Conservation (phyloP, 2,329 filamentous ascomycete genomes). For the Fusarium sambucinum region DNA sequence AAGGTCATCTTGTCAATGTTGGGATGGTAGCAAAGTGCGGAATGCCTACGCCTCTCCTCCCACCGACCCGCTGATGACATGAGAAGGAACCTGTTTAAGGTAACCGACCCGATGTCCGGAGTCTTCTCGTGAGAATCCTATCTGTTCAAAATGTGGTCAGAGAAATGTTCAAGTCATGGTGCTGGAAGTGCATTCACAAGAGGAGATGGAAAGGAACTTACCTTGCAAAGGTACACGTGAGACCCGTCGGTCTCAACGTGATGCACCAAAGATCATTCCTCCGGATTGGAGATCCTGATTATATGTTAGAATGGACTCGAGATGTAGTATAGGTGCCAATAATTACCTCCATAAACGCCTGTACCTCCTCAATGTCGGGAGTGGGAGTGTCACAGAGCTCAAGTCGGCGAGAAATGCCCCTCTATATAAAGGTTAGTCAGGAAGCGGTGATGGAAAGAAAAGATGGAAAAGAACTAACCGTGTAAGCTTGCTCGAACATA, state of each 20-base stretch:
- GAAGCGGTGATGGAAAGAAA: background rate
- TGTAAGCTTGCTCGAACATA: background rate
- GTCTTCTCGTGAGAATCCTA: too few species aligned
- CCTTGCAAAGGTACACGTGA: constrained; percentile 65
- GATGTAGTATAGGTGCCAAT: background rate
- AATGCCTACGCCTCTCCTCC: too few species aligned
- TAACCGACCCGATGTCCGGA: too few species aligned
- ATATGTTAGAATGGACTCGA: constrained; percentile 19
- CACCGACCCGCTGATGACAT: too few species aligned
- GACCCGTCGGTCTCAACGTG: constrained; percentile 54
- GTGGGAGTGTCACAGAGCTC: constrained; percentile 53
- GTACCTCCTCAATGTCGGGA: constrained; percentile 55
- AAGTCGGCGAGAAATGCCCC: constrained; percentile 45
- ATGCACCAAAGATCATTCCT: constrained; percentile 54
- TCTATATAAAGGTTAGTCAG: background rate
- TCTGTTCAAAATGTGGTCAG: too few species aligned
- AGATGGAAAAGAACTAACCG: background rate
- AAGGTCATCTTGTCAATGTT: too few species aligned
- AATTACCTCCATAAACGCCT: constrained; percentile 61
- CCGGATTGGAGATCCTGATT: constrained; percentile 55
- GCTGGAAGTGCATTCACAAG: too few species aligned
- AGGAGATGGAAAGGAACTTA: too few species aligned
- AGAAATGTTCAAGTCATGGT: too few species aligned
- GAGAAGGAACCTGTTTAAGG: too few species aligned
- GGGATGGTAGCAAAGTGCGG: too few species aligned